A percentile compares a stretch with the other conserved stretches of the same genome.
These are phyloP conservation scores for Oryza meridionalis DNA, from an alignment of 176 grass and related monocot genomes.

Conservation along the genomic window DNA sequence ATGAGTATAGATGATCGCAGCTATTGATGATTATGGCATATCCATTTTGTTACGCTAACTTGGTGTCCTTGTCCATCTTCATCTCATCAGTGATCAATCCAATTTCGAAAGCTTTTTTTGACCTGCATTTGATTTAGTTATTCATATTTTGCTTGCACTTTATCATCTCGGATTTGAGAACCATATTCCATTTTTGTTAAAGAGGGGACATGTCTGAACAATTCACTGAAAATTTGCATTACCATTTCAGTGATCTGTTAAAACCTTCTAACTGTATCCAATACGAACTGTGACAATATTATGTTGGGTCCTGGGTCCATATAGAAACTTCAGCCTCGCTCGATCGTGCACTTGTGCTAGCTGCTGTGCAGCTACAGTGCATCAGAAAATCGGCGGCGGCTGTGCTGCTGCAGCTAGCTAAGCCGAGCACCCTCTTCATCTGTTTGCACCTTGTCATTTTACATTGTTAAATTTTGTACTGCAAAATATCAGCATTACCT, in stretches of 20 bases:
- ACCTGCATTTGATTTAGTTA: constrained; percentile 2
- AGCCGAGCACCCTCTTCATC: background rate
- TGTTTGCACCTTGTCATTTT: background rate
- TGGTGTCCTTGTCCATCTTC: background rate
- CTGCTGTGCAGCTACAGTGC: too few relatives aligned
- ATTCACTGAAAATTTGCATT: constrained; percentile 9
- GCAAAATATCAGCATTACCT: background rate
- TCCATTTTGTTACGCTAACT: background rate
- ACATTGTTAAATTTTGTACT: background rate
- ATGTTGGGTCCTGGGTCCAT: background rate
- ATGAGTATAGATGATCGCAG: background rate
- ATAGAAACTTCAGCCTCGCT: background rate
- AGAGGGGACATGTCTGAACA: background rate
- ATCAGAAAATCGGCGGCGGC: too few relatives aligned
- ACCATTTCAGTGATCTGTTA: background rate
- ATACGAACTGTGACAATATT: background rate
- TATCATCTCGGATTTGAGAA: background rate
- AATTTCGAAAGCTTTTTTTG: background rate
- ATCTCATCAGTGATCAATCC: background rate
- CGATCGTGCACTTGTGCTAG: too few relatives aligned
- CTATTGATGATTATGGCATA: background rate
- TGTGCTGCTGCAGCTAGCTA: too few relatives aligned
- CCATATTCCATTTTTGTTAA: background rate
- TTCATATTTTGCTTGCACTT: background rate
- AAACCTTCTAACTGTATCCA: background rate